Evolutionary conservation across 2,329 filamentous ascomycete species (phyloP).

Genomic region (Fusarium sp.): DNA sequence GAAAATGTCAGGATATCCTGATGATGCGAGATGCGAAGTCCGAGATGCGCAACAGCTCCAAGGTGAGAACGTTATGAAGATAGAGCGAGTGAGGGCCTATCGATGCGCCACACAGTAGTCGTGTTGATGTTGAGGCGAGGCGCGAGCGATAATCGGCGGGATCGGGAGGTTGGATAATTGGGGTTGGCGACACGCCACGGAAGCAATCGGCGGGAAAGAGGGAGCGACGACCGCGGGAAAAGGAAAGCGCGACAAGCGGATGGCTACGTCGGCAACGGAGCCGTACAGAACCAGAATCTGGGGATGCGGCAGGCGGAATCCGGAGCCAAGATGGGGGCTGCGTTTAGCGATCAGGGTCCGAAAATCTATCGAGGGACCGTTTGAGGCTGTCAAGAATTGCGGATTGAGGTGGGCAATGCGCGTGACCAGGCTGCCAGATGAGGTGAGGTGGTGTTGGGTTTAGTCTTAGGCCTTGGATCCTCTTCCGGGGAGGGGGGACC

Average conservation of each 20-base stretch:
- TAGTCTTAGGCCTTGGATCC: conserved; percentile 21
- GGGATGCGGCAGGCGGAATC: conserved; percentile 30
- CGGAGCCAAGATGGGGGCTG: conserved; percentile 33
- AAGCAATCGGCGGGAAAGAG: conserved; percentile 36
- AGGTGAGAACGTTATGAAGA: conserved; percentile 32
- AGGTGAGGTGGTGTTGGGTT: conserved; percentile 51
- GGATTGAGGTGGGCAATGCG: conserved; percentile 54
- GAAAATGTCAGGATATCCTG: conserved; percentile 25
- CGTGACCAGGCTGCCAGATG: conserved; percentile 54
- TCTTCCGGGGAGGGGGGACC: conserved; percentile 38
- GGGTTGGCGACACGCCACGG: conserved; percentile 47
- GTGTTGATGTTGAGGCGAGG: conserved; percentile 28
- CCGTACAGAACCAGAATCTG: conserved; percentile 25
- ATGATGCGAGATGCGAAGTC: conserved; percentile 21
- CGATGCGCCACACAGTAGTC: conserved; percentile 53
- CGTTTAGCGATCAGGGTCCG: conserved; percentile 39
- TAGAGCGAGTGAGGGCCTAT: conserved; percentile 40
- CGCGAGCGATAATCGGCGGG: conserved; percentile 34
- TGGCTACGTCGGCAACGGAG: conserved; percentile 34
- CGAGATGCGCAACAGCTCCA: conserved; percentile 36
- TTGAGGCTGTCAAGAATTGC: conserved; percentile 52
- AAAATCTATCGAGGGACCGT: conserved; percentile 46
- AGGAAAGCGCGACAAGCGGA: conserved; percentile 38
- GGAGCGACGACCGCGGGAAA: conserved; percentile 39
- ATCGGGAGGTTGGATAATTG: conserved; percentile 39